Conservation (phyloP, 805 yeast genomes). For the Metschnikowia lunata region DNA sequence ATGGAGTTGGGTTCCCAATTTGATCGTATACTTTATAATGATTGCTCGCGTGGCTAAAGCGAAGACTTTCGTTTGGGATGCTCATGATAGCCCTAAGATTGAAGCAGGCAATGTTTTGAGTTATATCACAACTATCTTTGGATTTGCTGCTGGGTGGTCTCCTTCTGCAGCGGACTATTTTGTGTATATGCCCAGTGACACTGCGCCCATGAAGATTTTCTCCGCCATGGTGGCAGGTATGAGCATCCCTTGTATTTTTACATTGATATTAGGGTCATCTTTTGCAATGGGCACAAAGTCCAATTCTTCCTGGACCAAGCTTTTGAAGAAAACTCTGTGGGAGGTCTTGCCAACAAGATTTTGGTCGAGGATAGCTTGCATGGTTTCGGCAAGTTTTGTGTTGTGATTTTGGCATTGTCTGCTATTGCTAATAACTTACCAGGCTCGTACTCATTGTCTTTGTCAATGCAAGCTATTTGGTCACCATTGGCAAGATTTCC, state of each 20-base stretch:
- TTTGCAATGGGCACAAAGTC: conserved; percentile 26
- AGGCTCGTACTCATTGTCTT: conserved; percentile 29
- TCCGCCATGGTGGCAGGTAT: conserved; percentile 26
- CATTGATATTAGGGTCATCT: conserved; percentile 31
- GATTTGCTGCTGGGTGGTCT: conserved; percentile 32
- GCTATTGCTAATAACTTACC: conserved; percentile 32
- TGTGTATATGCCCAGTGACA: conserved; percentile 28
- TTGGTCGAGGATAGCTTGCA: conserved; percentile 26
- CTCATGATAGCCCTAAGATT: conserved; percentile 6
- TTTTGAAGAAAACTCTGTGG: conserved; percentile 27
- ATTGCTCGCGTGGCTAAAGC: conserved; percentile 27
- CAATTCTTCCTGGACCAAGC: conserved; percentile 27
- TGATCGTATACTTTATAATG: conserved; percentile 24
- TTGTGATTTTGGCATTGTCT: conserved; percentile 29
- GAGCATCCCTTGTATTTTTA: conserved; percentile 24
- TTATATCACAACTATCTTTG: conserved; percentile 27
- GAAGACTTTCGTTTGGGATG: conserved; percentile 20
- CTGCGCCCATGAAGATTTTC: conserved; percentile 26
- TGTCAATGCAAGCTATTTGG: conserved; percentile 31
- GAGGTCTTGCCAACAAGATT: conserved; percentile 29
- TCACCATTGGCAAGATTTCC: conserved; percentile 28
- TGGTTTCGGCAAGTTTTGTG: conserved; percentile 30
- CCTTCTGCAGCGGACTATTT: conserved; percentile 33
- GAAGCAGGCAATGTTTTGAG: conserved; percentile 28
- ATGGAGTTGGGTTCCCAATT: conserved; percentile 32